phyloP scores from a whole-genome alignment of 78 protist species.

The Diacronema lutheri region DNA sequence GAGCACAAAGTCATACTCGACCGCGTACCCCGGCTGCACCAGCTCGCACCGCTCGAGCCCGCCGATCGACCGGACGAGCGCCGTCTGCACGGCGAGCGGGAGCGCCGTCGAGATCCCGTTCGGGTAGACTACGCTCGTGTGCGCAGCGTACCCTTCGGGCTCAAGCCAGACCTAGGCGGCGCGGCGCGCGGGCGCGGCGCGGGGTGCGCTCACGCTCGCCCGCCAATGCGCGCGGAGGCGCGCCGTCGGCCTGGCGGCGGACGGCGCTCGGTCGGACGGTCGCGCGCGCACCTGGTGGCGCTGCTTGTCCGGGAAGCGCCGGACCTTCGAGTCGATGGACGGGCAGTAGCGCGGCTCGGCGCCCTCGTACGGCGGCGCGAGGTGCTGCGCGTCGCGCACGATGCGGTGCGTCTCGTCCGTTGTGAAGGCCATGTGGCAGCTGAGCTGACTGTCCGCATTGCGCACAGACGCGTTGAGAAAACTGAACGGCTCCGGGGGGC shows the following conservation, averaged over 20 bases:
- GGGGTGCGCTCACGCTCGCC: no score
- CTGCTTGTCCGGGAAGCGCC: constrained; percentile 39
- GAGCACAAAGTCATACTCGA: constrained; percentile 87
- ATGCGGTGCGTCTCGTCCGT: constrained; percentile 62
- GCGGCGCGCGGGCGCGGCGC: no score
- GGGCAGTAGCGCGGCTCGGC: constrained; percentile 90
- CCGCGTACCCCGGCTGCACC: constrained; percentile 81
- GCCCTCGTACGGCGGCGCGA: constrained; percentile 66
- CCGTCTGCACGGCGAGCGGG: constrained; percentile 77
- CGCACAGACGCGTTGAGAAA: constrained; percentile 33
- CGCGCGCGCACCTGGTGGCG: background rate
- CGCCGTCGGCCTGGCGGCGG: no score
- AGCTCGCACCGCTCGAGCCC: constrained; percentile 70
- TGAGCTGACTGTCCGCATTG: constrained; percentile 7
- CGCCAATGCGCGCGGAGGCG: no score
- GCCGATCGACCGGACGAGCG: constrained; percentile 55
- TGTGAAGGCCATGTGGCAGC: constrained; percentile 80
- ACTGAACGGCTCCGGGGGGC: constrained; percentile 69
- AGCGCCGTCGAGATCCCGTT: constrained; percentile 85
- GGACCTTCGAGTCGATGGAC: constrained; percentile 73
- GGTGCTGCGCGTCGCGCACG: constrained; percentile 40
- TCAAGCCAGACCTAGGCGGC: constrained; percentile 86
- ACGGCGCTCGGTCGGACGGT: no score
- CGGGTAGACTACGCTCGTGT: constrained; percentile 83
- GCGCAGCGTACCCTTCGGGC: constrained; percentile 74